These are phyloP conservation scores for Rhodamnia argentea DNA, from an alignment of 345 rosid species.

Conservation along the genomic window DNA sequence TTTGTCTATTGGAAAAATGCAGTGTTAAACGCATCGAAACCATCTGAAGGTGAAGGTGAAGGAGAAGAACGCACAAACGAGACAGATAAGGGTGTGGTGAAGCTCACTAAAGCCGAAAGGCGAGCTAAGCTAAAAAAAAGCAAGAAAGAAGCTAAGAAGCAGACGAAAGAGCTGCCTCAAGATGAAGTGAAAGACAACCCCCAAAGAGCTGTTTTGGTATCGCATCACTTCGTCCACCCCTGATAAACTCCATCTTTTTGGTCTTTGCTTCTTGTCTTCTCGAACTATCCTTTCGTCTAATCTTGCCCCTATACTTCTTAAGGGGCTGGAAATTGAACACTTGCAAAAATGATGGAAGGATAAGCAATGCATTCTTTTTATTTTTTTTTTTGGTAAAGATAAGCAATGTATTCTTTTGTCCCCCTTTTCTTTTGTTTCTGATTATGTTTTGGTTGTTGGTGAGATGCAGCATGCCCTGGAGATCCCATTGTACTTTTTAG, in stretches of 20 bases:
- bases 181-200: constrained; percentile 44
- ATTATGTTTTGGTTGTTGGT: neutral
- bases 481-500: neutral
- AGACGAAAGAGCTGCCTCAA: constrained; percentile 32
- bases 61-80: constrained; percentile 17
- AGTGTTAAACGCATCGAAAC: constrained; percentile 9
- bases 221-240: neutral
- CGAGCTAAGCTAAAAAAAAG: constrained; percentile 69
- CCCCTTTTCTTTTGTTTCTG: neutral
- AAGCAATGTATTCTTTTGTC: neutral
- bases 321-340: neutral
- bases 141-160: constrained; percentile 70
- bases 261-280: neutral
- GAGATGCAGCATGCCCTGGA: neutral
- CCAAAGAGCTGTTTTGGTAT: constrained; percentile 77
- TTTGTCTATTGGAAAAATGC: constrained; percentile 23
- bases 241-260: neutral
- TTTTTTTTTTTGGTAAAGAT: no score
- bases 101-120: constrained; percentile 64
- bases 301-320: neutral
- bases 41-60: constrained; percentile 3
- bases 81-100: constrained; percentile 10
- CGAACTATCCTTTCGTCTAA: neutral
- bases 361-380: no score
- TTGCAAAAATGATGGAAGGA: neutral